Evolutionary conservation across 2,329 filamentous ascomycete genomes (phyloP).

Genomic region (Teratosphaeria pseudoeucalypti): DNA sequence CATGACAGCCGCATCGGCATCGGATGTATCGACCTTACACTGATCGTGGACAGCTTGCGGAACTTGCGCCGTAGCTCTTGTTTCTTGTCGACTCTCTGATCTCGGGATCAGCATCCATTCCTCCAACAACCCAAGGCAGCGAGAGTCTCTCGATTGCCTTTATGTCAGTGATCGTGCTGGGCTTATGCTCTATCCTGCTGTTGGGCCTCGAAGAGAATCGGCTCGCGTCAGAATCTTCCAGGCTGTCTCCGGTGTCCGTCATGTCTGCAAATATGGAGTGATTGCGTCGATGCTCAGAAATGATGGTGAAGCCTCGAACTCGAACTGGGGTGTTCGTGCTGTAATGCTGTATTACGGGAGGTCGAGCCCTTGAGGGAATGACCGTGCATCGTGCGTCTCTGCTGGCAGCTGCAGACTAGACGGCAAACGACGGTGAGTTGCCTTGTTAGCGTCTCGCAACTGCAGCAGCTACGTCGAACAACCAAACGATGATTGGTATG

Average conservation of each 20-base stretch:
- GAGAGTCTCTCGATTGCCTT: not conserved
- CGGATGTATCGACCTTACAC: not conserved
- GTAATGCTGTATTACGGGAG: too few relatives aligned
- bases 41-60: conserved; percentile 13
- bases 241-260: not conserved
- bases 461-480: too few relatives aligned
- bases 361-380: too few relatives aligned
- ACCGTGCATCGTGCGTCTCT: too few relatives aligned
- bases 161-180: not conserved
- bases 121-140: not conserved
- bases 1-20: not conserved
- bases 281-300: not conserved
- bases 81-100: conserved; percentile 5
- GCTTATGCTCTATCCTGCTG: not conserved
- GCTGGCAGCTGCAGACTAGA: too few relatives aligned
- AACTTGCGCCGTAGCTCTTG: conserved; percentile 16
- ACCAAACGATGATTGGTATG: too few relatives aligned
- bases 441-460: too few relatives aligned
- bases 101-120: not conserved
- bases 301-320: not conserved
- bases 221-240: not conserved
- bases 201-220: not conserved
- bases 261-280: not conserved
- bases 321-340: too few relatives aligned
- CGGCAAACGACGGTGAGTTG: too few relatives aligned